Base-by-base conservation (phyloP, 2,329 filamentous ascomycete genomes). In the Cryphonectria radicalis region DNA sequence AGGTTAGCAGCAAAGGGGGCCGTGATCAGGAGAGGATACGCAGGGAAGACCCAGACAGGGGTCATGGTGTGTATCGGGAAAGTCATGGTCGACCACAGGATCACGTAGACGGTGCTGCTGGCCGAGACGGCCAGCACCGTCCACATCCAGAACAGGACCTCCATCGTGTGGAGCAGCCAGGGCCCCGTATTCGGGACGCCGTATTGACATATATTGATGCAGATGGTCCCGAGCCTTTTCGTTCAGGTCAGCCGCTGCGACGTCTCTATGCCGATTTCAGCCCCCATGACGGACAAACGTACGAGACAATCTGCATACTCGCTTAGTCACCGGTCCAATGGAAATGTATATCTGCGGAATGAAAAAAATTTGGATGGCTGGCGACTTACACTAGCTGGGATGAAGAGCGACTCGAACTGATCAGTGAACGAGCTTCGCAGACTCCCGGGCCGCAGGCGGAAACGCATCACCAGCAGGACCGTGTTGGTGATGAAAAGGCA, bases 11-110 rank as follows among this genome's bases (percentile, higher is more conserved):
- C 93, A 75, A 94, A 90, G 0, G 93, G 91, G 0, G 91, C 93
- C 32, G 92, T 89, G 11, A 96, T 88, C 4, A 97, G 86, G 32
- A 96, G 85, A 0, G 93, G 93, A 74, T 97, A 97, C 0, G 92
- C 93, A 0, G 93, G 93, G 75, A 96, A 96, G 69, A 95, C 94
- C 93, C 93, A 96, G 25, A 94, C 90, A 0, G 93, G 93, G 0
- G 93, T 96, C 93, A 97, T 96, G 67, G 90, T 90, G 46, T 93
- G 91, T 64, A 96, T 93, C 0, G 93, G 85, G 65, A 86, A 86
- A 43, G 22, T 64, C 37, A 64, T 42, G 13, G 87, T 89, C 2
- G 87, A 89, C 87, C 87, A 94, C 78, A 95, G 84, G 57, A 92
- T 87, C 19, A 95, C 84, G 77, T 95, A 96, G 67, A 96, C 90